Conservation (phyloP, 148 eudicot genomes). For the Chenopodium album region DNA sequence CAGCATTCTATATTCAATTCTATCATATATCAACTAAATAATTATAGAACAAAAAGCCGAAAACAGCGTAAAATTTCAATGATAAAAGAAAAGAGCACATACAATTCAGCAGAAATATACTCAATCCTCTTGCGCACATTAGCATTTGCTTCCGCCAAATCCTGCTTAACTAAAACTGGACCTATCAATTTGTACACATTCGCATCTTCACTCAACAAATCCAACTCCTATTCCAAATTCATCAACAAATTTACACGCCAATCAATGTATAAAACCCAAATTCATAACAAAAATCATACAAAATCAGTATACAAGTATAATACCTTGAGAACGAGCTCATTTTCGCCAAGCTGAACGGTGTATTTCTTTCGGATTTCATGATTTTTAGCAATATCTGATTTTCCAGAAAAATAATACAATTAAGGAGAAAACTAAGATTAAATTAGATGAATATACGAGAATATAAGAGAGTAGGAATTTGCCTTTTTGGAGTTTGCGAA, state of each 20-base stretch:
- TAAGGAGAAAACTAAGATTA: not conserved
- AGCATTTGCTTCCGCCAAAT: slow-evolving; percentile 95
- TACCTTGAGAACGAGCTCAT: slow-evolving; percentile 97
- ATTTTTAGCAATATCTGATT: slow-evolving; percentile 79
- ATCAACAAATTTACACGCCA: slow-evolving; percentile 8
- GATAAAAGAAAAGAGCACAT: slow-evolving; percentile 26
- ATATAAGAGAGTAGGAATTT: not conserved
- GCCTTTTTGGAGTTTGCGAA: slow-evolving; percentile 59
- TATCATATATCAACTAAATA: not conserved
- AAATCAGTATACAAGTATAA: not conserved
- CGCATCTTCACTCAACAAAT: slow-evolving; percentile 86
- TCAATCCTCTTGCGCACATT: slow-evolving; percentile 93
- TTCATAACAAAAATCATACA: not conserved
- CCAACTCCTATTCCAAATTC: slow-evolving; percentile 68
- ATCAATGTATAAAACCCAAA: not conserved
- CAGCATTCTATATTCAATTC: not conserved
- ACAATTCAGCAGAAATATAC: slow-evolving; percentile 96
- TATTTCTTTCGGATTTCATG: slow-evolving; percentile 94
- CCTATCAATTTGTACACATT: slow-evolving; percentile 98
- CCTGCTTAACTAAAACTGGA: slow-evolving; percentile 97
- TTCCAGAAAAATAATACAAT: not conserved
- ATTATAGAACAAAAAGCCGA: not conserved
- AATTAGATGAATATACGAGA: not conserved
- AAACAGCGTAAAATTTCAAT: not conserved
- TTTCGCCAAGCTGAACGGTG: slow-evolving; percentile 95